A percentile compares a stretch with the other conserved stretches of the same genome.
phyloP scores from a whole-genome alignment of 352 stramenopile species.

The Phytophthora podocarpi region DNA sequence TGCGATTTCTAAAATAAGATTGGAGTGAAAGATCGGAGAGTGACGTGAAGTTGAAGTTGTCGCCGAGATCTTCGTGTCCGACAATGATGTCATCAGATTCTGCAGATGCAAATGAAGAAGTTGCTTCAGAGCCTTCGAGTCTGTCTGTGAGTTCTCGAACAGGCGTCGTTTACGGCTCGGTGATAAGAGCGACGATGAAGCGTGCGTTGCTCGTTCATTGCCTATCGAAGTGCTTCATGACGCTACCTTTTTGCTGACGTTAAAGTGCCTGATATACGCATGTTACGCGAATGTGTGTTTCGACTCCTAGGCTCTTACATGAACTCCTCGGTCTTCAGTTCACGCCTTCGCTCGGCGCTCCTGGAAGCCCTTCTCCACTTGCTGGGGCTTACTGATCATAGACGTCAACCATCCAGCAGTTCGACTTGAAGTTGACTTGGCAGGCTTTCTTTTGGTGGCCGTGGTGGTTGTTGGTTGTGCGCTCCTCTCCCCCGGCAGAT shows the following conservation, averaged over 20 bases:
- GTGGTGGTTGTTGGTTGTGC: neutral
- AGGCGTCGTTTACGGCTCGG: too few species aligned
- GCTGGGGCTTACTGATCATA: neutral
- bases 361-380: neutral
- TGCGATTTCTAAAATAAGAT: slow-evolving; percentile 26
- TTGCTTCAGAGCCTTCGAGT: too few species aligned
- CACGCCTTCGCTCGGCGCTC: neutral
- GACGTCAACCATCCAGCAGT: slow-evolving; percentile 21
- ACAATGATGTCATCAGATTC: too few species aligned
- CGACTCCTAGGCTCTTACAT: neutral
- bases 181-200: too few species aligned
- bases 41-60: neutral
- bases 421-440: slow-evolving; percentile 2
- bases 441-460: slow-evolving; percentile 6
- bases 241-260: too few species aligned
- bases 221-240: too few species aligned
- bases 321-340: neutral
- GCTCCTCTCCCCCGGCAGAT: slow-evolving; percentile 5
- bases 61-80: too few species aligned
- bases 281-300: neutral
- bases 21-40: neutral
- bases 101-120: too few species aligned
- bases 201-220: too few species aligned
- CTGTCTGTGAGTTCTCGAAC: too few species aligned
- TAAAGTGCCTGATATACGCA: neutral